These are phyloP conservation scores for Homolaphlyctis polyrhiza DNA, from an alignment of 371 early-diverging fungal genomes.

Conservation along the genomic window DNA sequence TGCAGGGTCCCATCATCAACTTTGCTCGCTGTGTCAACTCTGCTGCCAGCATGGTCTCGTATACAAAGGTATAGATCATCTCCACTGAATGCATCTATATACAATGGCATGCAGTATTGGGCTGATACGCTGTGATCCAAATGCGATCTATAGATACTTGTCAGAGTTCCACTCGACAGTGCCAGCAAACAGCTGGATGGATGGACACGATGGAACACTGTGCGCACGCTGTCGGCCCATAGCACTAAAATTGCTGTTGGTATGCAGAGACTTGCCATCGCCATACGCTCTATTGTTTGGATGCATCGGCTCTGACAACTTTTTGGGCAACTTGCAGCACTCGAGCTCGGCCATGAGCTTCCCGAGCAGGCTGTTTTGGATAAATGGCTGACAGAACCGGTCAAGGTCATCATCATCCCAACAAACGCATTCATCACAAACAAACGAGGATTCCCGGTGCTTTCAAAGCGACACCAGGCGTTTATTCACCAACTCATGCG, in stretches of 20 bases:
- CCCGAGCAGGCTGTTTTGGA: conserved; percentile 49
- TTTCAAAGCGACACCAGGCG: conserved; percentile 70
- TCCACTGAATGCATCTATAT: too few relatives aligned
- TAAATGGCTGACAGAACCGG: conserved; percentile 86
- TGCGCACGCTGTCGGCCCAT: conserved; percentile 56
- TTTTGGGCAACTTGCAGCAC: conserved; percentile 39
- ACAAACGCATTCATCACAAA: conserved; percentile 68
- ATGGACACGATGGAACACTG: conserved; percentile 55
- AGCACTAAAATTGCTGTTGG: conserved; percentile 50
- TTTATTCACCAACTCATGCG: conserved; percentile 58
- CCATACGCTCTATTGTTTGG: conserved; percentile 14
- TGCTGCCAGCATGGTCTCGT: conserved; percentile 22
- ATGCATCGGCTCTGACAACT: conserved; percentile 9
- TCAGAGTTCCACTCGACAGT: conserved; percentile 9
- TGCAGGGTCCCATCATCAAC: conserved; percentile 39
- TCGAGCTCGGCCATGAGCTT: conserved; percentile 58
- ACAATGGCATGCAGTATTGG: too few relatives aligned
- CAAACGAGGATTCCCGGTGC: conserved; percentile 79
- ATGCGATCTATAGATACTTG: conserved; percentile 45
- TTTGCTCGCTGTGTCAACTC: conserved; percentile 54
- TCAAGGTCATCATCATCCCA: conserved; percentile 68
- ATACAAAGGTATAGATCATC: conserved; percentile 22
- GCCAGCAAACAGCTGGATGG: conserved; percentile 31
- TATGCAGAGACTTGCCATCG: conserved; percentile 30
- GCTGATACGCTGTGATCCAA: too few relatives aligned